Evolutionary conservation across 2,329 filamentous ascomycete genomes (phyloP).

Genomic region (Calycina herbarum): DNA sequence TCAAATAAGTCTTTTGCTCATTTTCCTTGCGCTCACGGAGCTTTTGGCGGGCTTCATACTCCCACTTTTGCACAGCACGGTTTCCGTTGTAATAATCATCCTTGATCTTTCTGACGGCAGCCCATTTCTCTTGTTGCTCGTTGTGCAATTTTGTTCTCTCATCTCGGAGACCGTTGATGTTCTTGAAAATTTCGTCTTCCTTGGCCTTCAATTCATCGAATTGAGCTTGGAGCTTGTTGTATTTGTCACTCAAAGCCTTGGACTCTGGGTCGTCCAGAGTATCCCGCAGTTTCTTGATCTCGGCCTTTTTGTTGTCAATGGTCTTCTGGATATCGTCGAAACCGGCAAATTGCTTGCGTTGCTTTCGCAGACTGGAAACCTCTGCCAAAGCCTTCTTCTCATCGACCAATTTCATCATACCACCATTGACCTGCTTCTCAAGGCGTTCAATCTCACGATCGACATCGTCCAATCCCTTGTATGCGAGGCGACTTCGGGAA

Average conservation of each 20-base stretch:
- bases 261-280: slow-evolving; percentile 87
- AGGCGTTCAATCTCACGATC: slow-evolving; percentile 79
- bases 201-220: slow-evolving; percentile 87
- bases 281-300: slow-evolving; percentile 88
- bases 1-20: slow-evolving; percentile 73
- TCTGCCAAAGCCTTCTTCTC: slow-evolving; percentile 92
- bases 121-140: slow-evolving; percentile 84
- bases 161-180: slow-evolving; percentile 78
- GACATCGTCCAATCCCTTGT: slow-evolving; percentile 85
- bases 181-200: slow-evolving; percentile 89
- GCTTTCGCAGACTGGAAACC: slow-evolving; percentile 79
- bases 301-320: slow-evolving; percentile 82
- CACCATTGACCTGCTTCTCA: slow-evolving; percentile 82
- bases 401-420: slow-evolving; percentile 92
- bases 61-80: slow-evolving; percentile 80
- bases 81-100: slow-evolving; percentile 82
- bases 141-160: slow-evolving; percentile 81
- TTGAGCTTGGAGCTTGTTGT: slow-evolving; percentile 82
- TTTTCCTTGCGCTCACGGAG: slow-evolving; percentile 75
- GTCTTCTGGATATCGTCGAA: slow-evolving; percentile 84
- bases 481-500: slow-evolving; percentile 75
- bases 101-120: slow-evolving; percentile 81
- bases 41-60: slow-evolving; percentile 78
- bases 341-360: slow-evolving; percentile 84
- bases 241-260: slow-evolving; percentile 83